Percentiles rank a stretch among this genome's conserved stretches.
Conservation (phyloP, 2,329 filamentous ascomycete genomes). For the Xylaria multiplex region DNA sequence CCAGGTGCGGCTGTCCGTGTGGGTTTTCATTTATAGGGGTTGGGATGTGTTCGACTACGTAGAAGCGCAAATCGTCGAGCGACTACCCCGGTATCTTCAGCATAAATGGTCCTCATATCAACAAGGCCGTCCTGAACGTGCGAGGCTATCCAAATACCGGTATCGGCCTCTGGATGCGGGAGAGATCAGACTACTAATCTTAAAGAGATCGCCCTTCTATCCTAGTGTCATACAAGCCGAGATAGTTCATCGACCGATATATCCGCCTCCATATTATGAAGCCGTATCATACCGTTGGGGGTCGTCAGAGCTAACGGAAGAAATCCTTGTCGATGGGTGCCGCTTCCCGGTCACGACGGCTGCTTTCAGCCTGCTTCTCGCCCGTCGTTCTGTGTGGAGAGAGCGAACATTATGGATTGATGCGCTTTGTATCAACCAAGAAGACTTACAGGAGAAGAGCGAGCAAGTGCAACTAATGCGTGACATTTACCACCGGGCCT, state of each 20-base stretch:
- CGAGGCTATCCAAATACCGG: constrained; percentile 18
- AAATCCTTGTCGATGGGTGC: constrained; percentile 32
- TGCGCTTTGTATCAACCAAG: constrained; percentile 35
- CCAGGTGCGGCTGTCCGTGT: background rate
- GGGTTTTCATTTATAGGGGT: background rate
- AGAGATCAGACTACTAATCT: constrained; percentile 42
- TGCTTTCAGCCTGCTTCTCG: constrained; percentile 33
- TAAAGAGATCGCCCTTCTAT: constrained; percentile 25
- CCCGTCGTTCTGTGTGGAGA: constrained; percentile 29
- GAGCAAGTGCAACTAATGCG: constrained; percentile 34
- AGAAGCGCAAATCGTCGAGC: constrained; percentile 29
- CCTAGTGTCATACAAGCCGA: constrained; percentile 26
- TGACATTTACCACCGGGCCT: constrained; percentile 32
- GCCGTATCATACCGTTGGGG: constrained; percentile 37
- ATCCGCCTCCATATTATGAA: constrained; percentile 31
- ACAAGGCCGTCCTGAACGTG: constrained; percentile 24
- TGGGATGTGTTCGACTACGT: constrained; percentile 29
- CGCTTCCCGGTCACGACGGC: constrained; percentile 32
- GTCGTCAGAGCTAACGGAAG: constrained; percentile 25
- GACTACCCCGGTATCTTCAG: constrained; percentile 29
- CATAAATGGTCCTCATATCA: constrained; percentile 32
- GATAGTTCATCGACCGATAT: constrained; percentile 24
- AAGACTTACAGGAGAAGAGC: constrained; percentile 32
- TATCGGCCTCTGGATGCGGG: constrained; percentile 42
- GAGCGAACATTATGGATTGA: constrained; percentile 37